Conservation (phyloP, 805 yeast genomes). For the Spathaspora arborariae region DNA sequence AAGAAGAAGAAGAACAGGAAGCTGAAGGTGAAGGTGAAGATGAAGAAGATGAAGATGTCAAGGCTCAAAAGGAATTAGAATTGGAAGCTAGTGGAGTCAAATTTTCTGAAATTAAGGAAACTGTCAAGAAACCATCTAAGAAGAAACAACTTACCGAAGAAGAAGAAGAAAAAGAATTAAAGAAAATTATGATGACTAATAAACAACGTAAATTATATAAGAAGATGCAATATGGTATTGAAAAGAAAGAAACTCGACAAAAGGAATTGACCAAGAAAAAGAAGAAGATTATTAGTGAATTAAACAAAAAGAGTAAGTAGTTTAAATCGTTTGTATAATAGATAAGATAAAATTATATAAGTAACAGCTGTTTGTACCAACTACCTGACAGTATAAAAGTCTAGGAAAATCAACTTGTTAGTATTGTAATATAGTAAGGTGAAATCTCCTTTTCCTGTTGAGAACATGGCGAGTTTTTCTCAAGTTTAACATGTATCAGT, state of each 20-base stretch:
- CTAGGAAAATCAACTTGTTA: no score
- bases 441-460: no score
- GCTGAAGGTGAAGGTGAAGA: constrained; percentile 45
- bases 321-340: constrained; percentile 2
- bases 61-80: constrained; percentile 85
- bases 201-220: constrained; percentile 91
- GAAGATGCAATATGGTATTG: constrained; percentile 90
- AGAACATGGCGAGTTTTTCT: no score
- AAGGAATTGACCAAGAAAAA: constrained; percentile 66
- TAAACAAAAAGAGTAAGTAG: constrained; percentile 18
- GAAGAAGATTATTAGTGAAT: constrained; percentile 51
- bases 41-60: constrained; percentile 57
- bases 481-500: no score
- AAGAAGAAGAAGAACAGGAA: constrained; percentile 48
- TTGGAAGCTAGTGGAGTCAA: constrained; percentile 73
- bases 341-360: neutral
- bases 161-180: constrained; percentile 83
- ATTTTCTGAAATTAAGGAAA: constrained; percentile 52
- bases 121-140: constrained; percentile 31
- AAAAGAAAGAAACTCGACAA: constrained; percentile 74
- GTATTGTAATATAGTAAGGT: no score
- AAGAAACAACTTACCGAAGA: constrained; percentile 42
- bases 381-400: no score
- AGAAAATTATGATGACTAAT: constrained; percentile 96
- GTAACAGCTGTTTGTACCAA: no score